Percentiles rank a stretch among this genome's conserved stretches.
Conservation (phyloP, 2,329 filamentous ascomycete genomes). For the Periglandula ipomoeae region DNA sequence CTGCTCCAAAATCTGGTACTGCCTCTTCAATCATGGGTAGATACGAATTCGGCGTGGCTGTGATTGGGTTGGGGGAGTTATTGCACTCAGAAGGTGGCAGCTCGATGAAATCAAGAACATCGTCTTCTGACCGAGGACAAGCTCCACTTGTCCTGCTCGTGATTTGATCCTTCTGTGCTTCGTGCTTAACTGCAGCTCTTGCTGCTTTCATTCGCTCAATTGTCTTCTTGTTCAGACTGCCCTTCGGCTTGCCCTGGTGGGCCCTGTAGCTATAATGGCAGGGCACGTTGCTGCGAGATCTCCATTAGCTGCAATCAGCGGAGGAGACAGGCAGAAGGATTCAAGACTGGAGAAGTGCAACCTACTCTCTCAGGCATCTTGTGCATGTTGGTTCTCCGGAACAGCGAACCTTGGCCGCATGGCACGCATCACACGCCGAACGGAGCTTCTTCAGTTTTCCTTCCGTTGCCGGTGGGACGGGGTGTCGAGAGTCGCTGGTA, state of each 20-base stretch:
- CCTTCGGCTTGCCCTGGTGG: neutral
- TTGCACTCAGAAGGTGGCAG: neutral
- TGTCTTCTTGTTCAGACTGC: neutral
- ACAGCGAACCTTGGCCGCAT: constrained; percentile 7
- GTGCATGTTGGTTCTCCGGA: constrained; percentile 3
- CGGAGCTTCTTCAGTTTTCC: constrained; percentile 3
- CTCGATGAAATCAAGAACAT: neutral
- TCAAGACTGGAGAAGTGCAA: too few relatives aligned
- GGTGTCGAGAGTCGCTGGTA: neutral
- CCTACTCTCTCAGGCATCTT: neutral
- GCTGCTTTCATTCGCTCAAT: neutral
- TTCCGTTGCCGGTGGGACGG: neutral
- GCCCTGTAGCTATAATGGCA: neutral
- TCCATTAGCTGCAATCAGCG: too few relatives aligned
- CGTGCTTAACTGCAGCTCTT: too few relatives aligned
- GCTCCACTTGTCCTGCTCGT: too few relatives aligned
- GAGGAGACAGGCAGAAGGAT: too few relatives aligned
- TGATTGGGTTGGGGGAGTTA: neutral
- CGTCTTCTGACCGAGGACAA: too few relatives aligned
- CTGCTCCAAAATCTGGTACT: neutral
- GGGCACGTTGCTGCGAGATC: neutral
- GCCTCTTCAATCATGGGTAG: neutral
- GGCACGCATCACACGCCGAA: constrained; percentile 7
- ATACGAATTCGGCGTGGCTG: neutral
- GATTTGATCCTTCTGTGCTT: too few relatives aligned